phyloP scores from a whole-genome alignment of 139 green algal species.

The Chara braunii region DNA sequence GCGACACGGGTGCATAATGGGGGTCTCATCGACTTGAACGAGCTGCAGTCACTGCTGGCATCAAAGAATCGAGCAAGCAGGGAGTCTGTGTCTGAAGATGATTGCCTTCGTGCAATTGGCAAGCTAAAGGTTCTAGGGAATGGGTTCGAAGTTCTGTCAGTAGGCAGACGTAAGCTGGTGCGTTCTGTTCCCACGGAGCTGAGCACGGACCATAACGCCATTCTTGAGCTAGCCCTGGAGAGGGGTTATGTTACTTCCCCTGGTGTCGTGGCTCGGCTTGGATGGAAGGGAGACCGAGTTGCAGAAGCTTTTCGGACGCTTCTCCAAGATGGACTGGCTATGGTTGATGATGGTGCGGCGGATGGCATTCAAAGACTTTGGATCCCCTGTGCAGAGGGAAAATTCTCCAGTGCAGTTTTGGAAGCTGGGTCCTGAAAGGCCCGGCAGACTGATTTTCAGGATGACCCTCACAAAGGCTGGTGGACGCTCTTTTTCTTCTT shows the following conservation, averaged over 20 bases:
- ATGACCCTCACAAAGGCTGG: too few species aligned
- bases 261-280: background rate
- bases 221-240: conserved; percentile 31
- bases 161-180: conserved; percentile 20
- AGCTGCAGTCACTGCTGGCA: conserved; percentile 46
- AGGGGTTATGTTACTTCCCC: background rate
- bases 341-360: conserved; percentile 26
- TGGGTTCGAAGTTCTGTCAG: conserved; percentile 15
- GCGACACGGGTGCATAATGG: conserved; percentile 62
- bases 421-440: too few species aligned
- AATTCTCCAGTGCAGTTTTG: too few species aligned
- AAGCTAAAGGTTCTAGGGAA: conserved; percentile 38
- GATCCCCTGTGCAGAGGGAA: conserved; percentile 37
- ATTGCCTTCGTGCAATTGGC: conserved; percentile 39
- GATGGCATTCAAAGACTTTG: conserved; percentile 15
- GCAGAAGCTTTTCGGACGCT: background rate
- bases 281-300: background rate
- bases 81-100: conserved; percentile 29
- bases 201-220: conserved; percentile 37
- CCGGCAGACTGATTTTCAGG: too few species aligned
- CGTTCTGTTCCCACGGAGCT: conserved; percentile 40
- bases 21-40: conserved; percentile 68
- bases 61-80: conserved; percentile 47
- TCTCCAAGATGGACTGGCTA: conserved; percentile 32
- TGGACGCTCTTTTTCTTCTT: too few species aligned